phyloP scores from a whole-genome alignment of 2,329 filamentous ascomycete genomes.

The Salinomyces thailandicus region DNA sequence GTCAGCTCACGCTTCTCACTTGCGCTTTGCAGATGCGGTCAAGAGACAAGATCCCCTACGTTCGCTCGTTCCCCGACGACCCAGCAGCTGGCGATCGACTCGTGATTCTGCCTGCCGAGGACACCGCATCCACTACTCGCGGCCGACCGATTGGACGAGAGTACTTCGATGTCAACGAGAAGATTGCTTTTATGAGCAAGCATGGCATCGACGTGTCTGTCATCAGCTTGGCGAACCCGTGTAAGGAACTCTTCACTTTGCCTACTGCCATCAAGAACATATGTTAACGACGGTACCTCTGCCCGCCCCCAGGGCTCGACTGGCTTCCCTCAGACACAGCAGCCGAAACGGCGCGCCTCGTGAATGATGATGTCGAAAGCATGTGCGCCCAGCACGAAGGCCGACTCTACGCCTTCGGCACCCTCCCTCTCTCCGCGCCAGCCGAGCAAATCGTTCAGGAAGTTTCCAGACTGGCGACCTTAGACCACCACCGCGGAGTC shows the following conservation, averaged over 20 bases:
- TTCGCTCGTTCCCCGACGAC: conserved; percentile 51
- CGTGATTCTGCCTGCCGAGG: conserved; percentile 24
- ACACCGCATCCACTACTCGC: conserved; percentile 35
- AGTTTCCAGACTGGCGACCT: conserved; percentile 49
- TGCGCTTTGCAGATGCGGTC: too few relatives aligned
- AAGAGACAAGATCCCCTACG: conserved; percentile 56
- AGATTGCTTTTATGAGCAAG: conserved; percentile 77
- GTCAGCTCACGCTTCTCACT: too few relatives aligned
- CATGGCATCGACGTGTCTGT: conserved; percentile 76
- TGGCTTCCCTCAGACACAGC: conserved; percentile 58
- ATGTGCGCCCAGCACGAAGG: conserved; percentile 59
- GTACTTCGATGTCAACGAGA: conserved; percentile 70
- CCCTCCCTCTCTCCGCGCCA: conserved; percentile 64
- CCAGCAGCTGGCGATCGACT: conserved; percentile 48
- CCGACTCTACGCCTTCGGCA: conserved; percentile 71
- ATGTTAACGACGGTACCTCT: too few relatives aligned
- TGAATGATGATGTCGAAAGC: conserved; percentile 68
- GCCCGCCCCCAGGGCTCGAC: too few relatives aligned
- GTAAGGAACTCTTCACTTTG: too few relatives aligned
- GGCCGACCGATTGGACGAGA: conserved; percentile 75
- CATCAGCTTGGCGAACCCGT: conserved; percentile 83
- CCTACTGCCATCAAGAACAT: too few relatives aligned
- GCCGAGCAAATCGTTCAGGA: conserved; percentile 51
- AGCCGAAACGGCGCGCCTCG: conserved; percentile 49
- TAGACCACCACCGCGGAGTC: conserved; percentile 68